These are phyloP conservation scores for Gracilaria domingensis DNA, from an alignment of 23 red algal genomes.

Conservation along the genomic window DNA sequence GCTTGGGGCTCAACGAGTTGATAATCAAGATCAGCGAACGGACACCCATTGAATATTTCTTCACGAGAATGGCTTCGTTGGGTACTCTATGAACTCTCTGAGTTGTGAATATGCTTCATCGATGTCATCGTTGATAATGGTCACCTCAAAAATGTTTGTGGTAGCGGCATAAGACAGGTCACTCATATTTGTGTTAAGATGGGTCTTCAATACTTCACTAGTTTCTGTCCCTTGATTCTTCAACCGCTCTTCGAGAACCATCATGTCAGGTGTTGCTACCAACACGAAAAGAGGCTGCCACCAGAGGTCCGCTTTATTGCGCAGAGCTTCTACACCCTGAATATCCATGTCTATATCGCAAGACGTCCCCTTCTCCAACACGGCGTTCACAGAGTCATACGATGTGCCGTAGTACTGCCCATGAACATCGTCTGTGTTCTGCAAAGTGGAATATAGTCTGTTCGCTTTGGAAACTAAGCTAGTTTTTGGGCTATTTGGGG, in stretches of 20 bases:
- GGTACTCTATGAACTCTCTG: conserved; percentile 36
- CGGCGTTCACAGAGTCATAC: conserved; percentile 71
- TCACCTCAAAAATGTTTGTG: conserved; percentile 81
- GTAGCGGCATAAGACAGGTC: conserved; percentile 88
- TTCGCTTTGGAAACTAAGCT: too few species aligned
- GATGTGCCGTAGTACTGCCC: conserved; percentile 97
- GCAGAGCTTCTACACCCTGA: conserved; percentile 83
- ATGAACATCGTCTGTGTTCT: too few species aligned
- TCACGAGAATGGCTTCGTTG: conserved; percentile 8
- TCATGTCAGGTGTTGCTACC: conserved; percentile 88
- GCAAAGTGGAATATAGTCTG: too few species aligned
- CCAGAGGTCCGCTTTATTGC: conserved; percentile 29
- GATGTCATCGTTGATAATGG: conserved; percentile 81
- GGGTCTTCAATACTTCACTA: conserved; percentile 51
- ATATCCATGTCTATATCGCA: conserved; percentile 94
- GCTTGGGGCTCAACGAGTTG: not conserved
- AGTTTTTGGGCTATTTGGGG: too few species aligned
- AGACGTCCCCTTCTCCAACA: conserved; percentile 19
- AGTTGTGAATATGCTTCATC: conserved; percentile 82
- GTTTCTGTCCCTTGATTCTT: conserved; percentile 81
- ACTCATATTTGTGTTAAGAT: conserved; percentile 72
- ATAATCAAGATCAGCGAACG: not conserved
- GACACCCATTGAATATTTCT: not conserved
- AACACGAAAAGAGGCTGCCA: conserved; percentile 80
- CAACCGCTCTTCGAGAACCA: conserved; percentile 78